These are phyloP conservation scores for Colletotrichum salicis DNA, from an alignment of 2,329 filamentous ascomycete genomes.

Conservation along the genomic window DNA sequence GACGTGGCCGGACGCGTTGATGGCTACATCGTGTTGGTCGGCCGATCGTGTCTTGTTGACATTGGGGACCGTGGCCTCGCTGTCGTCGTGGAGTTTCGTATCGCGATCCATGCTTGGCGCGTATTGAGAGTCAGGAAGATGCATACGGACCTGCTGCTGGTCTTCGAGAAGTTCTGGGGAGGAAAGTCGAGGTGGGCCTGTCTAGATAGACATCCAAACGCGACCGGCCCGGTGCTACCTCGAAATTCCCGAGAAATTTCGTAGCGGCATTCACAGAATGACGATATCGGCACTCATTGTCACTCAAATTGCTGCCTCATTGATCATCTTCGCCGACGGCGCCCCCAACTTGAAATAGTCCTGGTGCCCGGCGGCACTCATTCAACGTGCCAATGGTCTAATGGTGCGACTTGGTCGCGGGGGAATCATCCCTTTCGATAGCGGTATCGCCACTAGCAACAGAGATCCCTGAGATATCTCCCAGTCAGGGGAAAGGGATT, in stretches of 20 bases:
- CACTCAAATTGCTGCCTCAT: neutral
- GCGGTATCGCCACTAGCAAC: constrained; percentile 6
- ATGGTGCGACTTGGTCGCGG: neutral
- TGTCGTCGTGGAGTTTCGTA: neutral
- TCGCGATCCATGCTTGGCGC: constrained; percentile 15
- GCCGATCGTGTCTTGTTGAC: constrained; percentile 13
- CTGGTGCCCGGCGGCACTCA: neutral
- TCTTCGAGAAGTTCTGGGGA: neutral
- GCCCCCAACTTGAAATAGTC: neutral
- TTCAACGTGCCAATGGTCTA: neutral
- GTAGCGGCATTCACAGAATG: neutral
- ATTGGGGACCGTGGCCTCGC: neutral
- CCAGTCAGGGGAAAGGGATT: neutral
- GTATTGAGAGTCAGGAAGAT: neutral
- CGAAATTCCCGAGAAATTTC: neutral
- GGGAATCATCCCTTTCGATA: constrained; percentile 14
- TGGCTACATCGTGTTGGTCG: constrained; percentile 22
- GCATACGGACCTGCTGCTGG: neutral
- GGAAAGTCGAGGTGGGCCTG: neutral
- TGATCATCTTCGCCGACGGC: neutral
- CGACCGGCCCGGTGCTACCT: constrained; percentile 16
- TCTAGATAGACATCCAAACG: constrained; percentile 9
- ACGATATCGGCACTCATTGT: neutral
- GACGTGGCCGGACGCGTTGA: constrained; percentile 54
- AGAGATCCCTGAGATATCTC: constrained; percentile 2